phyloP scores from a whole-genome alignment of 164 flowering plant species.

The Santalum album region DNA sequence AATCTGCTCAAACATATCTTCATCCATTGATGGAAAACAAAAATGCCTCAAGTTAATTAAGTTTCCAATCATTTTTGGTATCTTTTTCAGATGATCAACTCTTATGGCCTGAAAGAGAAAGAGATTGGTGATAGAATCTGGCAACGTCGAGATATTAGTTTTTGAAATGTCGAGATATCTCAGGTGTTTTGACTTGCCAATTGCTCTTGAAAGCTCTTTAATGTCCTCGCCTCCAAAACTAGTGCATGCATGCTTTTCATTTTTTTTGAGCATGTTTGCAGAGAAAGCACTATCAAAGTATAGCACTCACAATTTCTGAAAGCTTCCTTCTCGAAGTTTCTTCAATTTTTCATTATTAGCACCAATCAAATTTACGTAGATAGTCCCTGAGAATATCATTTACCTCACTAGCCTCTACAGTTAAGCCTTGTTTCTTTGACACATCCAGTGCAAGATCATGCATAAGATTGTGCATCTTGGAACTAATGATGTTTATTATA shows the following conservation, averaged over 20 bases:
- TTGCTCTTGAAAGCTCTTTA: neutral
- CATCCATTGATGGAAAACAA: no score
- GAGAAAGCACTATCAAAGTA: neutral
- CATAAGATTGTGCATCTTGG: slow-evolving; percentile 11
- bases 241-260: neutral
- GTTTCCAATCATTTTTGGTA: slow-evolving; percentile 11
- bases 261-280: neutral
- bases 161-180: slow-evolving; percentile 4
- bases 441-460: neutral
- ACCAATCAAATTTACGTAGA: neutral
- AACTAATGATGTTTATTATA: neutral
- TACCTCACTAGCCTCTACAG: neutral
- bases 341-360: neutral
- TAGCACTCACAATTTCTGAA: neutral
- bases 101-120: slow-evolving; percentile 6
- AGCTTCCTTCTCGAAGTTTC: neutral
- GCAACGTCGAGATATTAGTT: slow-evolving; percentile 1
- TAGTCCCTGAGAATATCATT: neutral
- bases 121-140: slow-evolving; percentile 4
- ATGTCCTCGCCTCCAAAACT: neutral
- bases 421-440: neutral
- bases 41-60: no score
- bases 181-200: slow-evolving; percentile 7
- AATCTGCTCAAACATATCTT: no score
- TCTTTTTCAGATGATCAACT: neutral